A percentile compares a stretch with the other conserved stretches of the same genome.
Evolutionary conservation across 805 yeast species (phyloP).

Genomic region (Schwanniomyces pseudopolymorphus): DNA sequence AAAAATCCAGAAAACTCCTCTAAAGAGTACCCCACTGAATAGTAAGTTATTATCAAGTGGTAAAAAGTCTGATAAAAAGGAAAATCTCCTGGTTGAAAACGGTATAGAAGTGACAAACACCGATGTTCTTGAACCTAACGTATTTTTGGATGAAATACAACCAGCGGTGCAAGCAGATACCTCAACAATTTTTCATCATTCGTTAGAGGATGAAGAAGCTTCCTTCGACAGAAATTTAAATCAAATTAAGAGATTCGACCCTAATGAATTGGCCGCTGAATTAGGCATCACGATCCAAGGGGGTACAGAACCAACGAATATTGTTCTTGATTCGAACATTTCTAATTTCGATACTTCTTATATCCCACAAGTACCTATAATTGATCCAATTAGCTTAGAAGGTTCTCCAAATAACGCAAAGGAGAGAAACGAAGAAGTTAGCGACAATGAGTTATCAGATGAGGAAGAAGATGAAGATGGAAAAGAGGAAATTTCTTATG

Average conservation of each 20-base stretch:
- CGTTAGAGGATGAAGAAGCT: slow-evolving; percentile 22
- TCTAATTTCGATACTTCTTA: background rate
- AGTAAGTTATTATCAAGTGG: background rate
- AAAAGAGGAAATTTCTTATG: slow-evolving; percentile 4
- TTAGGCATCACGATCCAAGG: slow-evolving; percentile 26
- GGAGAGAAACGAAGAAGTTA: slow-evolving; percentile 6
- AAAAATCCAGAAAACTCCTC: background rate
- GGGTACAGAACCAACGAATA: background rate
- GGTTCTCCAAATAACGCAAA: background rate
- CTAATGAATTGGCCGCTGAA: slow-evolving; percentile 32
- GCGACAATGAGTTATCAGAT: slow-evolving; percentile 3
- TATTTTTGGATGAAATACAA: too few species aligned
- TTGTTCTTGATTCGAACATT: slow-evolving; percentile 2
- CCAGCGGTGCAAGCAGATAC: background rate
- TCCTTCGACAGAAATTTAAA: slow-evolving; percentile 23
- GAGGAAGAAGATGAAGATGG: background rate
- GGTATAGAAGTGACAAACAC: too few species aligned
- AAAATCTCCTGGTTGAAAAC: background rate
- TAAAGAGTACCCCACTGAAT: background rate
- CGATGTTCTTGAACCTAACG: background rate
- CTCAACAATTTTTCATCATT: slow-evolving; percentile 2
- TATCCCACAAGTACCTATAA: background rate
- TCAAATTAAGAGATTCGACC: slow-evolving; percentile 12
- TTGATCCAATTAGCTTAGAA: background rate
- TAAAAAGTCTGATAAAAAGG: background rate